Conservation (phyloP, 2,329 filamentous ascomycete species). For the Shiraia sp. region DNA sequence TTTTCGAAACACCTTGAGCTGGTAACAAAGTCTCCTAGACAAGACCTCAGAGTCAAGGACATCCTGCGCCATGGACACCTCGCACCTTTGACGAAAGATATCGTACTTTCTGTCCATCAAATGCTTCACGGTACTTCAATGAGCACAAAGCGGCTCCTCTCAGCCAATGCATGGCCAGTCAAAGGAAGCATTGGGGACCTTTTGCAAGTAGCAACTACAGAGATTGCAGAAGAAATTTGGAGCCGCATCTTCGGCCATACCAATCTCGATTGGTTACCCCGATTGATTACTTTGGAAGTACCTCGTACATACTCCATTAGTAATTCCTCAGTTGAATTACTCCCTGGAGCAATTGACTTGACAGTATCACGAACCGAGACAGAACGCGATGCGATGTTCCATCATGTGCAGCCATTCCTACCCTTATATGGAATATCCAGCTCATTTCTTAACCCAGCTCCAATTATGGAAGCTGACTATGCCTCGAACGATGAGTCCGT, state of each 20-base stretch:
- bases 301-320: slow-evolving; percentile 60
- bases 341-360: slow-evolving; percentile 56
- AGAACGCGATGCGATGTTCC: slow-evolving; percentile 26
- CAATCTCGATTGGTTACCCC: slow-evolving; percentile 52
- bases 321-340: slow-evolving; percentile 53
- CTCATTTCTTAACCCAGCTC: slow-evolving; percentile 55
- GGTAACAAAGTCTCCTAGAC: slow-evolving; percentile 29
- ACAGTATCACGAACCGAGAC: slow-evolving; percentile 55
- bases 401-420: slow-evolving; percentile 46
- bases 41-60: slow-evolving; percentile 51
- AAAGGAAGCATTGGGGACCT: slow-evolving; percentile 56
- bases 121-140: slow-evolving; percentile 56
- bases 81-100: slow-evolving; percentile 56
- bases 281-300: slow-evolving; percentile 55
- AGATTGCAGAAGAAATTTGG: slow-evolving; percentile 56
- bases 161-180: slow-evolving; percentile 58
- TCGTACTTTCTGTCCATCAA: slow-evolving; percentile 55
- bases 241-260: slow-evolving; percentile 53
- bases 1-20: slow-evolving; percentile 54
- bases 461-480: slow-evolving; percentile 37
- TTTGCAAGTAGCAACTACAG: slow-evolving; percentile 53
- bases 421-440: slow-evolving; percentile 55
- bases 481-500: slow-evolving; percentile 51
- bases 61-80: slow-evolving; percentile 58
- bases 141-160: slow-evolving; percentile 54